These are phyloP conservation scores for Nigrospora oryzae DNA, from an alignment of 2,329 filamentous ascomycete genomes.

Conservation along the genomic window DNA sequence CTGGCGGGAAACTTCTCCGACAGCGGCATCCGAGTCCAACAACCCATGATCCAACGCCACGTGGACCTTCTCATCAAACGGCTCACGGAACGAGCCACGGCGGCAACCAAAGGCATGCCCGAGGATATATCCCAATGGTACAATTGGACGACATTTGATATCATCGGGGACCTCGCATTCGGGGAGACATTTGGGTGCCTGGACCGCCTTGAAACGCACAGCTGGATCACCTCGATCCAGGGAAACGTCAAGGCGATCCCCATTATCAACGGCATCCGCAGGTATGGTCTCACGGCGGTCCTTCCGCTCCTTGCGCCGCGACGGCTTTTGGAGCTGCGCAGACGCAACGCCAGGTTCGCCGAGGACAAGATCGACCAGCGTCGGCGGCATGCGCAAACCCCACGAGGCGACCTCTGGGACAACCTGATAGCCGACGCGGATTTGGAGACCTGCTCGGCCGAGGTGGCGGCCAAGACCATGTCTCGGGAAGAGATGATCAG, in stretches of 20 bases:
- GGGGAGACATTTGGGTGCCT: slow-evolving; percentile 17
- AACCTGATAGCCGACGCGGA: slow-evolving; percentile 11
- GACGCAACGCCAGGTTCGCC: neutral
- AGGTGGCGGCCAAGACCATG: slow-evolving; percentile 5
- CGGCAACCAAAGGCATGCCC: neutral
- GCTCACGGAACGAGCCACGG: neutral
- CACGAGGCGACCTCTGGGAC: slow-evolving; percentile 10
- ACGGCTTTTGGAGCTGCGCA: neutral
- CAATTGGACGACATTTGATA: slow-evolving; percentile 14
- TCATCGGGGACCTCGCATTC: slow-evolving; percentile 14
- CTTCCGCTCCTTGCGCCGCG: slow-evolving; percentile 8
- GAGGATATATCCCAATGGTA: slow-evolving; percentile 7
- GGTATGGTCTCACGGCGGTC: slow-evolving; percentile 14
- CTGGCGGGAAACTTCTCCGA: slow-evolving; percentile 12
- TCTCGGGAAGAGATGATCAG: slow-evolving; percentile 11
- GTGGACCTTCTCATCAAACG: slow-evolving; percentile 9
- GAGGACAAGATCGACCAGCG: slow-evolving; percentile 9
- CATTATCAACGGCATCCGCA: slow-evolving; percentile 15
- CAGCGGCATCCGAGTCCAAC: slow-evolving; percentile 9
- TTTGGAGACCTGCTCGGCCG: too few species aligned
- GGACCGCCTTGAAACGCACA: slow-evolving; percentile 8
- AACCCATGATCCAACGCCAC: slow-evolving; percentile 11
- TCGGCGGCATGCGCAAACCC: slow-evolving; percentile 8
- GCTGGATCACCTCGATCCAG: slow-evolving; percentile 12
- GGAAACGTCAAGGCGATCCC: slow-evolving; percentile 12